These are phyloP conservation scores for Penicillium sp. DNA, from an alignment of 2,329 filamentous ascomycete species.

Conservation along the genomic window DNA sequence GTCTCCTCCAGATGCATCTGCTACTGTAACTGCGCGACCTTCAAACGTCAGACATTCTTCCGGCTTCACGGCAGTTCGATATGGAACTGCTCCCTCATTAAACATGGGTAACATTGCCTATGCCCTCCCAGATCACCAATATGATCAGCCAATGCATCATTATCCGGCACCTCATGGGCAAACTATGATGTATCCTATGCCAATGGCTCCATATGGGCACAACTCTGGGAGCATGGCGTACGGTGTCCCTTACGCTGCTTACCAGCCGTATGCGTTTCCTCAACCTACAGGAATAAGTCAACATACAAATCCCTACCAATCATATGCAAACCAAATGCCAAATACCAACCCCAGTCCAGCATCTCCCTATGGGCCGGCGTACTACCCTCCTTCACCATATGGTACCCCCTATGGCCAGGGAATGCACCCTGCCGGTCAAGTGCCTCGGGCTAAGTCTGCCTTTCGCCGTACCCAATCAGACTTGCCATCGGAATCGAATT, in stretches of 20 bases:
- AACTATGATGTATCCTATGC: slow-evolving; percentile 32
- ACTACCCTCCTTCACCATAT: slow-evolving; percentile 29
- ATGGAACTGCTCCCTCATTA: slow-evolving; percentile 23
- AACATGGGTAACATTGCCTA: slow-evolving; percentile 33
- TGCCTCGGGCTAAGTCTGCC: slow-evolving; percentile 6
- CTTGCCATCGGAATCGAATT: not conserved
- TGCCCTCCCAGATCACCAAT: slow-evolving; percentile 27
- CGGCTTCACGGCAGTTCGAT: slow-evolving; percentile 19
- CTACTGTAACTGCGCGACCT: slow-evolving; percentile 13
- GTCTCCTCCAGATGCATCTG: slow-evolving; percentile 7
- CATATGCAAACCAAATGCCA: slow-evolving; percentile 23
- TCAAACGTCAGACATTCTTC: slow-evolving; percentile 22
- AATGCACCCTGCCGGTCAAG: slow-evolving; percentile 7
- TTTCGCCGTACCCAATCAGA: not conserved
- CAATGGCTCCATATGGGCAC: slow-evolving; percentile 26
- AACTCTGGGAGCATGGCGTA: slow-evolving; percentile 22
- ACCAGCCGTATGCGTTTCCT: slow-evolving; percentile 29
- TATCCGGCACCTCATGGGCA: slow-evolving; percentile 25
- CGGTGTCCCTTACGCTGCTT: slow-evolving; percentile 27
- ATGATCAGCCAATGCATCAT: slow-evolving; percentile 27
- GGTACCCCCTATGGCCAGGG: slow-evolving; percentile 20
- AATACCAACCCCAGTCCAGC: slow-evolving; percentile 20
- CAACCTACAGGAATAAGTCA: slow-evolving; percentile 20
- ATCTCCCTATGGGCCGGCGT: slow-evolving; percentile 23
- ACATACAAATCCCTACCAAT: slow-evolving; percentile 22